These are phyloP conservation scores for Chaetomium globosum DNA, from an alignment of 2,329 filamentous ascomycete species.

Conservation along the genomic window DNA sequence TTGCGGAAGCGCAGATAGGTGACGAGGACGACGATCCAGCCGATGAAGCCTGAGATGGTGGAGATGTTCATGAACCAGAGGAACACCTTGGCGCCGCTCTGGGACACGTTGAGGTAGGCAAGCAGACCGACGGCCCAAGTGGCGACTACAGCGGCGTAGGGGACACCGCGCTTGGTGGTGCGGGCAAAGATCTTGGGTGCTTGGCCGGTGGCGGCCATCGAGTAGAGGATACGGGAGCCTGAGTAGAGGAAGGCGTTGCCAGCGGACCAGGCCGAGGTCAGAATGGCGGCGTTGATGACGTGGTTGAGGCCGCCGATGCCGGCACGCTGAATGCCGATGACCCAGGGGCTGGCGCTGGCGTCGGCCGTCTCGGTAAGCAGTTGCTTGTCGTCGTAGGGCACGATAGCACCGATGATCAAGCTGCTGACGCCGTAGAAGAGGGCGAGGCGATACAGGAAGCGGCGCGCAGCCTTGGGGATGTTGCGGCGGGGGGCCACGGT, in stretches of 20 bases:
- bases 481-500: slow-evolving; percentile 65
- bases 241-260: slow-evolving; percentile 67
- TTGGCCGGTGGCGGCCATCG: slow-evolving; percentile 67
- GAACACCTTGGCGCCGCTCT: slow-evolving; percentile 65
- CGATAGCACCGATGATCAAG: slow-evolving; percentile 63
- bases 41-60: slow-evolving; percentile 63
- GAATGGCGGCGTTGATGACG: slow-evolving; percentile 68
- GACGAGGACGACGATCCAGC: slow-evolving; percentile 61
- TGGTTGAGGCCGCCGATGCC: slow-evolving; percentile 65
- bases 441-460: slow-evolving; percentile 64
- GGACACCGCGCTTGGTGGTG: slow-evolving; percentile 65
- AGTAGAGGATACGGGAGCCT: slow-evolving; percentile 69
- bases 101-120: slow-evolving; percentile 69
- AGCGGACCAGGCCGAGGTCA: slow-evolving; percentile 67
- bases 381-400: slow-evolving; percentile 64
- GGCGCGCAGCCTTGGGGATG: slow-evolving; percentile 65
- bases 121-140: slow-evolving; percentile 65
- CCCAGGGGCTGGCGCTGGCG: slow-evolving; percentile 64
- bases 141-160: slow-evolving; percentile 55
- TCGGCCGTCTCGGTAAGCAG: slow-evolving; percentile 60
- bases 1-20: slow-evolving; percentile 63
- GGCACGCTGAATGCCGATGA: slow-evolving; percentile 67
- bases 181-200: slow-evolving; percentile 63
- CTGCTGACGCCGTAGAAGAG: slow-evolving; percentile 66
- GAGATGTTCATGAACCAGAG: slow-evolving; percentile 73